These are phyloP conservation scores for Solanum stenotomum DNA, from an alignment of 257 asterid species.

Conservation along the genomic window DNA sequence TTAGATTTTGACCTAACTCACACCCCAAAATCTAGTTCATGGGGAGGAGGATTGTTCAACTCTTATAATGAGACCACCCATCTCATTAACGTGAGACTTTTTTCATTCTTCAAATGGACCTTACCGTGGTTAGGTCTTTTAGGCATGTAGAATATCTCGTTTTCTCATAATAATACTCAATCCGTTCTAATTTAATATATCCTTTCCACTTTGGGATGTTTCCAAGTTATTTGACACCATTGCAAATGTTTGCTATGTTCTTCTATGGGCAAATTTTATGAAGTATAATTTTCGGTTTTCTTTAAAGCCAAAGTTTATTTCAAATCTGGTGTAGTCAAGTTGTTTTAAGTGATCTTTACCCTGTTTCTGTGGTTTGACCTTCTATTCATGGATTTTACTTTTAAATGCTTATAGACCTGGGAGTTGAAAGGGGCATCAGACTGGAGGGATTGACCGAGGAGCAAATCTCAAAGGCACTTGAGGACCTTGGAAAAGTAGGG, in stretches of 20 bases:
- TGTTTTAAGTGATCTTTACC: neutral
- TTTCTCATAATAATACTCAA: neutral
- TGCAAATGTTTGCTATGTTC: neutral
- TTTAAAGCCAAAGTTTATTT: neutral
- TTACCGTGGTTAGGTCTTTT: neutral
- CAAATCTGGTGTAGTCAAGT: neutral
- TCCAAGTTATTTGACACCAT: neutral
- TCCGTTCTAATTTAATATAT: neutral
- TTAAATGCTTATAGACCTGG: constrained; percentile 36
- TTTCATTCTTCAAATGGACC: neutral
- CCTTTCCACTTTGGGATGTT: neutral
- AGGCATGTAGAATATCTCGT: neutral
- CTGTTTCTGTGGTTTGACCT: neutral
- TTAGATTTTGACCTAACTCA: neutral
- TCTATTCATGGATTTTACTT: neutral
- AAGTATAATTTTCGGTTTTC: neutral
- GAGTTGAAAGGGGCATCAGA: constrained; percentile 69
- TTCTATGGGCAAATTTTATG: neutral
- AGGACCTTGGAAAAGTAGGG: constrained; percentile 67
- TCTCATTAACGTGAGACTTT: neutral
- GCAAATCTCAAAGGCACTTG: constrained; percentile 70
- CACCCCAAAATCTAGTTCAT: neutral
- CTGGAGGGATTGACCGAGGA: constrained; percentile 68
- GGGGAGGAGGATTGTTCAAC: neutral
- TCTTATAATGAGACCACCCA: neutral